Evolutionary conservation across 768 basidiomycete genomes (phyloP).

Genomic region (Saitozyma podzolica): DNA sequence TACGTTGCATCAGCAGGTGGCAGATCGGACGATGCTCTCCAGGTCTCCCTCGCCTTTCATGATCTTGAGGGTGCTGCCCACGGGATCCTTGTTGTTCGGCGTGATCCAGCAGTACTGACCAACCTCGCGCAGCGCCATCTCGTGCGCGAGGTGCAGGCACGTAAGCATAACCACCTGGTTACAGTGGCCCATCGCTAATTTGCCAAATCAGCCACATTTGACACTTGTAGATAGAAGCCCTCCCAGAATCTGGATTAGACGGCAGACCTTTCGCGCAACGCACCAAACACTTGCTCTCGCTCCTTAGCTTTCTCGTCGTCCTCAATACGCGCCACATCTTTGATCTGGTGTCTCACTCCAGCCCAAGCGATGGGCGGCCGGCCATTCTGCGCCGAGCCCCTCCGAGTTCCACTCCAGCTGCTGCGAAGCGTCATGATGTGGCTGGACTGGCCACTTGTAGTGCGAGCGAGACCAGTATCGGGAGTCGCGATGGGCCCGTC

Average conservation of each 20-base stretch:
- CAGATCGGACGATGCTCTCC: background rate
- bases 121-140: slow-evolving; percentile 37
- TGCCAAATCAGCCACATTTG: background rate
- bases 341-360: slow-evolving; percentile 19
- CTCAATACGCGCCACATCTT: slow-evolving; percentile 7
- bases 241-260: background rate
- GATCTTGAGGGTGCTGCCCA: slow-evolving; percentile 38
- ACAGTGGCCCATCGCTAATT: slow-evolving; percentile 20
- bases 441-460: no score
- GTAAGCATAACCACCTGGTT: slow-evolving; percentile 42
- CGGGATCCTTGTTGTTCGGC: slow-evolving; percentile 34
- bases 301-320: slow-evolving; percentile 6
- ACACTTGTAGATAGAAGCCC: background rate
- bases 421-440: no score
- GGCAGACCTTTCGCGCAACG: background rate
- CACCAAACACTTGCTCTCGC: background rate
- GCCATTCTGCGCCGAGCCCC: no score
- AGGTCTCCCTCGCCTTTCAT: slow-evolving; percentile 38
- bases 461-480: no score
- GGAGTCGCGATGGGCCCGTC: no score
- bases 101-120: slow-evolving; percentile 40
- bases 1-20: background rate
- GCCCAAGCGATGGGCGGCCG: slow-evolving; percentile 25
- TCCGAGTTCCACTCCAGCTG: no score
- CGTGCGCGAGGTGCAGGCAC: slow-evolving; percentile 42